Percentiles rank a stretch among this genome's conserved stretches.
These are phyloP conservation scores for Sporothrix euskadiensis DNA, from an alignment of 2,329 filamentous ascomycete species.

Conservation along the genomic window DNA sequence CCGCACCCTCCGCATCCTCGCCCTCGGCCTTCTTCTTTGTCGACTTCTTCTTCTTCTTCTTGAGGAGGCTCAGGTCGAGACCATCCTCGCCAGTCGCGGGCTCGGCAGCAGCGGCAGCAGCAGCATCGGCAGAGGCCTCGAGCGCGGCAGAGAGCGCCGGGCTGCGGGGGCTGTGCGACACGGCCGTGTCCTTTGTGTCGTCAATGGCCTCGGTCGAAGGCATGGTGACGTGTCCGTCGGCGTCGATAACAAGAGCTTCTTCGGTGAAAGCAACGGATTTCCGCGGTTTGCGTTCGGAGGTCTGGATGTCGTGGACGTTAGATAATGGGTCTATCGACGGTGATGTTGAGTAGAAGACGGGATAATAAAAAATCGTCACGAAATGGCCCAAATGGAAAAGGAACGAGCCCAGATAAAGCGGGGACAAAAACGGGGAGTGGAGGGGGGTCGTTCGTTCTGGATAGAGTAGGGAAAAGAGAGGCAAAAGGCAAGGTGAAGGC, in stretches of 20 bases:
- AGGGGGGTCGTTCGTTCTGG: slow-evolving; percentile 14
- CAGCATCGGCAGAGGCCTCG: slow-evolving; percentile 55
- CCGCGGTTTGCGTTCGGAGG: slow-evolving; percentile 32
- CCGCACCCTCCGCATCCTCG: slow-evolving; percentile 46
- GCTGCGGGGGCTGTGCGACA: slow-evolving; percentile 74
- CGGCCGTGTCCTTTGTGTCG: slow-evolving; percentile 76
- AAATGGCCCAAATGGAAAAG: slow-evolving; percentile 12
- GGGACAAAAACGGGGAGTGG: slow-evolving; percentile 22
- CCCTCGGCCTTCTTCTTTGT: slow-evolving; percentile 57
- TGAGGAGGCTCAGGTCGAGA: slow-evolving; percentile 64
- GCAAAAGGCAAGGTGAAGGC: slow-evolving; percentile 9
- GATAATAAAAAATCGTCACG: slow-evolving; percentile 26
- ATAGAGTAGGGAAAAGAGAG: not conserved
- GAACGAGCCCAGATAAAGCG: slow-evolving; percentile 24
- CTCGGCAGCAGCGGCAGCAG: slow-evolving; percentile 38
- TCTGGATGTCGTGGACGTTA: slow-evolving; percentile 20
- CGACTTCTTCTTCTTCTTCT: slow-evolving; percentile 57
- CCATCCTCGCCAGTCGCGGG: slow-evolving; percentile 56
- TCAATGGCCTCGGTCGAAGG: slow-evolving; percentile 64
- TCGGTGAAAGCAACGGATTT: slow-evolving; percentile 95
- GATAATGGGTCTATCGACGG: not conserved
- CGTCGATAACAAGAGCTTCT: slow-evolving; percentile 82
- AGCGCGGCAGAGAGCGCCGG: slow-evolving; percentile 58
- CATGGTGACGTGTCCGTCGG: slow-evolving; percentile 81
- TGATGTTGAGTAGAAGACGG: not conserved